These are phyloP conservation scores for Teunomyces cretensis DNA, from an alignment of 805 yeast species.

Conservation along the genomic window DNA sequence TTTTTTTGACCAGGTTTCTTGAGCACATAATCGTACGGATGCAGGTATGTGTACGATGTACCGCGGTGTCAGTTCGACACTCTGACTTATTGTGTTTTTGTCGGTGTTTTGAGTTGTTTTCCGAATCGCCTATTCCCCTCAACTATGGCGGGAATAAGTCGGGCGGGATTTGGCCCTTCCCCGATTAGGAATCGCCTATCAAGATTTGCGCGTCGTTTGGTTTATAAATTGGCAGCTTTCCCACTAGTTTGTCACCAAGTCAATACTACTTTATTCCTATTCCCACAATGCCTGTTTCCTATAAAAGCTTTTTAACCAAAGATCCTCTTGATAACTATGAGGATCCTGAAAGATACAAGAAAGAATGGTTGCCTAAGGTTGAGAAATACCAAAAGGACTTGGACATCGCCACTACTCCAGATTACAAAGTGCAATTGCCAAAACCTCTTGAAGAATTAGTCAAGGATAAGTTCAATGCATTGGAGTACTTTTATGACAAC, in stretches of 20 bases:
- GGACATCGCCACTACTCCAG: conserved; percentile 30
- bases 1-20: too few species aligned
- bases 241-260: background rate
- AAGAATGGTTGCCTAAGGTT: conserved; percentile 47
- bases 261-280: background rate
- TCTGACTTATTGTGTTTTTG: too few species aligned
- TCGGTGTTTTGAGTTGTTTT: too few species aligned
- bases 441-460: conserved; percentile 32
- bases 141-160: background rate
- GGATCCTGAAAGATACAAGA: conserved; percentile 41
- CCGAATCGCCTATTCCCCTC: background rate
- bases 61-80: too few species aligned
- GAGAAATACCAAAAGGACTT: conserved; percentile 39
- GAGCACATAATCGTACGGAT: too few species aligned
- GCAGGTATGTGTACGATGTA: too few species aligned
- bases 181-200: background rate
- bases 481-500: conserved; percentile 33
- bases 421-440: conserved; percentile 33
- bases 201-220: background rate
- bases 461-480: conserved; percentile 35
- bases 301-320: conserved; percentile 25
- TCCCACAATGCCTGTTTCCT: conserved; percentile 13
- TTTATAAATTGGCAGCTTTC: conserved; percentile 2
- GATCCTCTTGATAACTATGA: conserved; percentile 34
- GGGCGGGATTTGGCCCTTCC: background rate